A percentile compares a stretch with the other conserved stretches of the same genome.
Evolutionary conservation across 2,329 filamentous ascomycete genomes (phyloP).

Genomic region (Colletotrichum sp.): DNA sequence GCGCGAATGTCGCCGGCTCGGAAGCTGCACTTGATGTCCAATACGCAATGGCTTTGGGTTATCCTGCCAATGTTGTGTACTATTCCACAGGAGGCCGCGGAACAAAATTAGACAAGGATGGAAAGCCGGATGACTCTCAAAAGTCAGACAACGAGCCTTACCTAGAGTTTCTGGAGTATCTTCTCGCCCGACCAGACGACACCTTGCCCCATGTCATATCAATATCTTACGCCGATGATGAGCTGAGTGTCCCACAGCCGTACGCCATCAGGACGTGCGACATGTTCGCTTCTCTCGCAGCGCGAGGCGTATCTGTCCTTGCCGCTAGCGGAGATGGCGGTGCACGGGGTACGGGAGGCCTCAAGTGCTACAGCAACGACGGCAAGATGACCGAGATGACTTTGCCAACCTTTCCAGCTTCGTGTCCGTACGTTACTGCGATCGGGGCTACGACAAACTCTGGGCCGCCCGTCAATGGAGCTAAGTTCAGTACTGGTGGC

Average conservation of each 20-base stretch:
- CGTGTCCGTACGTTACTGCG: conserved; percentile 71
- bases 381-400: conserved; percentile 60
- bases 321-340: conserved; percentile 58
- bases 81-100: conserved; percentile 51
- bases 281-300: conserved; percentile 57
- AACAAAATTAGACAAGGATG: conserved; percentile 41
- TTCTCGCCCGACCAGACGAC: conserved; percentile 48
- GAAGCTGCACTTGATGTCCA: conserved; percentile 56
- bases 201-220: conserved; percentile 61
- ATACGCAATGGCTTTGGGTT: conserved; percentile 50
- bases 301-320: conserved; percentile 56
- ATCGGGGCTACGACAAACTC: conserved; percentile 62
- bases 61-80: conserved; percentile 49
- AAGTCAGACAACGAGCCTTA: conserved; percentile 60
- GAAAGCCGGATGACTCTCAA: conserved; percentile 33
- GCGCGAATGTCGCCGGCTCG: conserved; percentile 37
- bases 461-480: conserved; percentile 41
- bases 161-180: conserved; percentile 55
- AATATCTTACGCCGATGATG: conserved; percentile 64
- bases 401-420: conserved; percentile 67
- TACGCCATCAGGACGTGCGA: conserved; percentile 60
- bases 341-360: conserved; percentile 46
- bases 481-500: conserved; percentile 54
- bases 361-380: conserved; percentile 63
- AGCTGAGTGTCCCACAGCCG: conserved; percentile 54